A percentile compares a stretch with the other conserved stretches of the same genome.
phyloP scores from a whole-genome alignment of 495 filamentous ascomycete species.

The Talaromyces trachyspermus region DNA sequence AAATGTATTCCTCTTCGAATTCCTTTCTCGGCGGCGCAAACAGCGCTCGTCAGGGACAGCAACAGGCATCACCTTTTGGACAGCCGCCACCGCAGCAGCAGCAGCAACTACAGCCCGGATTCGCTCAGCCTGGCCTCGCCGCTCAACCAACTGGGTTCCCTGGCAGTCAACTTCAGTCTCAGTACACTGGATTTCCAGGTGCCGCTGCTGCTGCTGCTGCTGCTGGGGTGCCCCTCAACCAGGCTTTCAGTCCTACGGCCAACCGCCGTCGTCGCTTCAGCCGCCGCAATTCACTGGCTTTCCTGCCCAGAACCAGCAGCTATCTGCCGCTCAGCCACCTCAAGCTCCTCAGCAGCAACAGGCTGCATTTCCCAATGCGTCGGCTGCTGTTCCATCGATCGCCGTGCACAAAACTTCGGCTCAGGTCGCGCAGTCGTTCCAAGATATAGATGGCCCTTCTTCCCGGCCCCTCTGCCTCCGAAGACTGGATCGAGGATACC shows the following conservation, averaged over 20 bases:
- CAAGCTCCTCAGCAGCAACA: slow-evolving; percentile 30
- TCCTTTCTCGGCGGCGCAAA: slow-evolving; percentile 73
- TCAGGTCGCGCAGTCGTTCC: slow-evolving; percentile 83
- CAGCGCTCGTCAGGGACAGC: slow-evolving; percentile 63
- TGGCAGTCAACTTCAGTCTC: slow-evolving; percentile 39
- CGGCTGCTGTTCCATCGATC: slow-evolving; percentile 28
- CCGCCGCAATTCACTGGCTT: slow-evolving; percentile 20
- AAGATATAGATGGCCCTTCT: slow-evolving; percentile 30
- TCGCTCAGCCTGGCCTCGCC: slow-evolving; percentile 35
- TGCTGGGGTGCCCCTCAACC: slow-evolving; percentile 26
- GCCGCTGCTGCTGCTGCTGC: slow-evolving; percentile 43
- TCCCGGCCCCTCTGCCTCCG: slow-evolving; percentile 44
- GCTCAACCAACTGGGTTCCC: slow-evolving; percentile 48
- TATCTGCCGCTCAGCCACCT: slow-evolving; percentile 21
- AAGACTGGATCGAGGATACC: slow-evolving; percentile 69
- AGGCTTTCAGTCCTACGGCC: slow-evolving; percentile 32
- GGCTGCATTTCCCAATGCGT: not conserved
- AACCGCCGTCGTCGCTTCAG: slow-evolving; percentile 10
- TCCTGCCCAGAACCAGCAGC: slow-evolving; percentile 39
- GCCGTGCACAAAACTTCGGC: slow-evolving; percentile 56
- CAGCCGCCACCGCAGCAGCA: slow-evolving; percentile 41
- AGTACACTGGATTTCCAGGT: slow-evolving; percentile 32
- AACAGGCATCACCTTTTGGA: slow-evolving; percentile 43
- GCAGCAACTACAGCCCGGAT: slow-evolving; percentile 43
- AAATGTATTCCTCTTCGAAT: slow-evolving; percentile 86